Base-by-base conservation (phyloP, 768 basidiomycete genomes). In the Termitomyces sp. region DNA sequence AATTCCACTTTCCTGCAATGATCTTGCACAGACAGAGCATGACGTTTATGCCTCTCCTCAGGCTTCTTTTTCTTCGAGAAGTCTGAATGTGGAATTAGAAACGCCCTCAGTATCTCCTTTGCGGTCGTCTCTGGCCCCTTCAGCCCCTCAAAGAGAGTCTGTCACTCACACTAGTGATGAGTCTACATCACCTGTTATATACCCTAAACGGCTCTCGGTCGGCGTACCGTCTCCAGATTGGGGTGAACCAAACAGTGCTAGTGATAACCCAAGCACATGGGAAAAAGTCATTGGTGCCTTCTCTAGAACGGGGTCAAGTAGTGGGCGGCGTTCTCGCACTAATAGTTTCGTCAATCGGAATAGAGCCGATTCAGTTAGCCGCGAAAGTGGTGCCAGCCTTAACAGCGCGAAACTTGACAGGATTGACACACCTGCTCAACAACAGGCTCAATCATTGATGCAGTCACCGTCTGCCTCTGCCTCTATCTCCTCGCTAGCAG, bases 331-430 rank as follows among this genome's bases (percentile, higher is more conserved):
- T 50, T 91, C 90, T 52, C 85, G 91, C 41, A 85, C 87, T 41
- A 91, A 92, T 64, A 90, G 88, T 66, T 80, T 90, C 56, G 78
- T 78, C 44, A 79, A 81, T 47, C 83, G 87, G 41, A 84, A 86
- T 67, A 77, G 86, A 58, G 85, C 85, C 3, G 88, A 90, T 64
- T 88, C 88, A 16, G 72, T 87, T 52, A 89, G 86, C 65, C 78
- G 88, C 44, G 88, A 91, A 72, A 91, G 90, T 66, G 87, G 87
- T 8, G 84, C 77, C 41, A 91, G 89, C 67, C 70, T 86, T 38
- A 82, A 79, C 3, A 86, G 85, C 60, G 75, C 79, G 1, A 87
- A 83, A 71, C 76, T 73, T 24, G 86, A 87, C 65, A 81, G 79
- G 66, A 73, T 70, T 33, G 81, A 80, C 18, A 50, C 68, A 55